These are phyloP conservation scores for Ramaria sp. DNA, from an alignment of 768 basidiomycete species.

Conservation along the genomic window DNA sequence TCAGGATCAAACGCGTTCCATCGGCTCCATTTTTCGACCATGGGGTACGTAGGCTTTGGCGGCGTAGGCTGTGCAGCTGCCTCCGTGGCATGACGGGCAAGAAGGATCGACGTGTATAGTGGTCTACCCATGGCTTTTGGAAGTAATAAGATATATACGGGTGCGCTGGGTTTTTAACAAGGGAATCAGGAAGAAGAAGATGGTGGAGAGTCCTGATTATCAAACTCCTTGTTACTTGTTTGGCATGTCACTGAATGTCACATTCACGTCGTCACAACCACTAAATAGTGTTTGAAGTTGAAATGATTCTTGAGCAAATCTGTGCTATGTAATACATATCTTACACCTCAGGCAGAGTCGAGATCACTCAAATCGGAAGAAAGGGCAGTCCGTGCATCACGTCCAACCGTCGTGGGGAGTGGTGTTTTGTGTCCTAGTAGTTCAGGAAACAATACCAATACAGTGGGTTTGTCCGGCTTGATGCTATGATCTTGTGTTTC, in stretches of 20 bases:
- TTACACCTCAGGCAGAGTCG: neutral
- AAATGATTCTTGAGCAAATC: neutral
- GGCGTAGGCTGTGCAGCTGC: constrained; percentile 4
- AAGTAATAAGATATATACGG: constrained; percentile 7
- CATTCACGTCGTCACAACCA: neutral
- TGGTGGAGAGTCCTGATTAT: neutral
- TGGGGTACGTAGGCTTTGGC: constrained; percentile 28
- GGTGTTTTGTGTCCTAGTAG: too few species aligned
- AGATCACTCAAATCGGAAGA: constrained; percentile 5
- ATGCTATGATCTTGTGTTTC: neutral
- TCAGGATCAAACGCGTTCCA: constrained; percentile 69
- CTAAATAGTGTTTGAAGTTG: neutral
- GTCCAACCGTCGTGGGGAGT: neutral
- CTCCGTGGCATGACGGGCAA: constrained; percentile 1
- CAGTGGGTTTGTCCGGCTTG: neutral
- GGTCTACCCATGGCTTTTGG: constrained; percentile 10
- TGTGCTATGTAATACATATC: neutral
- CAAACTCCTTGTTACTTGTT: neutral
- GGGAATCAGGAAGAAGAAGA: neutral
- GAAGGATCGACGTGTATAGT: constrained; percentile 4
- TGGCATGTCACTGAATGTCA: neutral
- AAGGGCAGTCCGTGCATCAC: neutral
- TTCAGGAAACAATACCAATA: too few species aligned
- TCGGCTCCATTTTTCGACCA: constrained; percentile 50
- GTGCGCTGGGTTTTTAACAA: constrained; percentile 4